Evolutionary conservation across 495 filamentous ascomycete genomes (phyloP).

Genomic region (Penicillium simplicissimum): DNA sequence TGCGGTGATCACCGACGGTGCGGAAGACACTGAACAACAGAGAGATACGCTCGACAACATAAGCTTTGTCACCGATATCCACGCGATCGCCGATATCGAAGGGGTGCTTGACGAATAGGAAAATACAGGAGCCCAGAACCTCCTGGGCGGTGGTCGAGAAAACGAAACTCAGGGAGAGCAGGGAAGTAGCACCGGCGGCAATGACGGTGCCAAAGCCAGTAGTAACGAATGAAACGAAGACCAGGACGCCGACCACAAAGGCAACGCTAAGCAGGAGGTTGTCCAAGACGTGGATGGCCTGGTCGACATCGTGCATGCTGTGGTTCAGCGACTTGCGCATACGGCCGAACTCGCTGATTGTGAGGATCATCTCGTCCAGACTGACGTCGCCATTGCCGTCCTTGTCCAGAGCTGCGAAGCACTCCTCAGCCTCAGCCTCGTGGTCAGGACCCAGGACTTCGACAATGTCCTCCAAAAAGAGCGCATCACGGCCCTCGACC

Average conservation of each 20-base stretch:
- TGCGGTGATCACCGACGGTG: conserved; percentile 74
- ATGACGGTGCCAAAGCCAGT: conserved; percentile 82
- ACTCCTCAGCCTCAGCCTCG: conserved; percentile 75
- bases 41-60: conserved; percentile 90
- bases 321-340: conserved; percentile 81
- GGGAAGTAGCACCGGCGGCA: conserved; percentile 89
- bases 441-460: conserved; percentile 81
- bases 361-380: conserved; percentile 92
- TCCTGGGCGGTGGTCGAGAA: conserved; percentile 91
- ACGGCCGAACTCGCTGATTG: conserved; percentile 77
- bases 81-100: conserved; percentile 93
- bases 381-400: conserved; percentile 93
- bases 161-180: conserved; percentile 92
- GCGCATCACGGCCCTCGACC: conserved; percentile 76
- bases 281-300: conserved; percentile 89
- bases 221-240: conserved; percentile 89
- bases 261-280: conserved; percentile 77
- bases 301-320: conserved; percentile 96
- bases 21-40: conserved; percentile 94
- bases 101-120: conserved; percentile 96
- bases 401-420: conserved; percentile 74
- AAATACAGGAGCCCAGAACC: conserved; percentile 93
- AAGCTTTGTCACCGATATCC: conserved; percentile 69
- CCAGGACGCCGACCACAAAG: conserved; percentile 75
- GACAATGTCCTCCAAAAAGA: conserved; percentile 77